Evolutionary conservation across 1,139 yeast genomes (phyloP), one percentile per base, ranked within the genome.

Genomic region (Yamadazyma atmosphaerica): DNA sequence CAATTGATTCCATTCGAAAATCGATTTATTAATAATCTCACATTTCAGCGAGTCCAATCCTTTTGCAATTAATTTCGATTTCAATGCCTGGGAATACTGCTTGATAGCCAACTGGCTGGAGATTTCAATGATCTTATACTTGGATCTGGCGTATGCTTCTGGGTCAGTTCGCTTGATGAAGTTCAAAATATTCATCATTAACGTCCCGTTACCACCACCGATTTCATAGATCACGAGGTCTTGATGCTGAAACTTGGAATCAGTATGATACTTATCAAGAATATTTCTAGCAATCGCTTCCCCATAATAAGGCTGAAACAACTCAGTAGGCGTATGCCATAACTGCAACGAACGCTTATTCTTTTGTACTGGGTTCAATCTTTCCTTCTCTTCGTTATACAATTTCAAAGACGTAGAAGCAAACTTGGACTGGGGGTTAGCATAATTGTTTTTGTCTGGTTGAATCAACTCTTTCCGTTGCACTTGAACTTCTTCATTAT

Each of bases 281-380:
- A 88, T 61, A 53, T 86, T 83, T 37, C 89, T 63, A 0, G 95
- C 96, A 42, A 87, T 63, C 0, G 95, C 89, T 55, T 86, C 87
- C 6, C 96, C 96, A 53, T 87, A 87, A 52, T 71, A 81, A 0
- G 96, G 96, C 49, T 77, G 82, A 60, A 87, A 87, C 35, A 88
- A 66, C 57, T 87, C 96, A 0, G 94, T 85, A 0, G 96, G 96
- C 0, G 95, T 87, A 54, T 87, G 95, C 96, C 96, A 87, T 34
- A 86, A 63, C 58, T 87, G 96, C 16, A 83, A 60, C 13, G 79
- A 68, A 29, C 73, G 65, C 40, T 65, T 66, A 49, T 54, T 39
- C 43, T 43, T 32, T 36, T 51, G 30, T 11, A 39, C 29, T 9
- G 47, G 47, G 7, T 41, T 35, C 16, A 45, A 36, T 3, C 46